Evolutionary conservation across 1,284 basidiomycete genomes (phyloP).

Genomic region (Austroboletus novae-zelandiae): DNA sequence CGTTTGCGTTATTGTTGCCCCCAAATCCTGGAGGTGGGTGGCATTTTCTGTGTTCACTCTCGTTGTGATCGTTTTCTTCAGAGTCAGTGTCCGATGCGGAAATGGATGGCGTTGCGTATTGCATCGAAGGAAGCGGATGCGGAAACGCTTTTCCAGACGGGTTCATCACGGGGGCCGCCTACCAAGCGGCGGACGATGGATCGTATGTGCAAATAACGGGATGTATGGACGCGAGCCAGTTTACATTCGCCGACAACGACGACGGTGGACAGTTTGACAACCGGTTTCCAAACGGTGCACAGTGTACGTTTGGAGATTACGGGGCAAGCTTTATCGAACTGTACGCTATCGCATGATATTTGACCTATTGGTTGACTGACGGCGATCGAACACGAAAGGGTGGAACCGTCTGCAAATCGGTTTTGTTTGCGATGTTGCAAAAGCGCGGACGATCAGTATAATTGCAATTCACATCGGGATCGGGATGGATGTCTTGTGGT

Average conservation of each 20-base stretch:
- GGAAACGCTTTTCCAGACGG: constrained; percentile 34
- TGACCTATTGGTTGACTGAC: constrained; percentile 1
- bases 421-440: constrained; percentile 52
- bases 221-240: constrained; percentile 44
- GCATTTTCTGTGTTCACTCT: neutral
- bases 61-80: constrained; percentile 1
- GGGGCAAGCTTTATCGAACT: constrained; percentile 52
- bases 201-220: constrained; percentile 51
- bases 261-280: constrained; percentile 50
- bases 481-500: constrained; percentile 41
- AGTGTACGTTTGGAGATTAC: constrained; percentile 49
- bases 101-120: constrained; percentile 39
- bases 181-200: constrained; percentile 37
- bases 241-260: constrained; percentile 37
- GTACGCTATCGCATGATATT: constrained; percentile 29
- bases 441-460: constrained; percentile 40
- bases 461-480: constrained; percentile 53
- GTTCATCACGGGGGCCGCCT: constrained; percentile 42
- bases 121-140: constrained; percentile 35
- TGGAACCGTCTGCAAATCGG: constrained; percentile 44
- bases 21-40: constrained; percentile 35
- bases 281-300: constrained; percentile 51
- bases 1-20: constrained; percentile 45
- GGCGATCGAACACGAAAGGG: constrained; percentile 23
- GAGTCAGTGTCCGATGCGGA: constrained; percentile 47